A percentile compares a stretch with the other conserved stretches of the same genome.
These are phyloP conservation scores for Fusarium austroafricanum DNA, from an alignment of 2,329 filamentous ascomycete genomes.

Conservation along the genomic window DNA sequence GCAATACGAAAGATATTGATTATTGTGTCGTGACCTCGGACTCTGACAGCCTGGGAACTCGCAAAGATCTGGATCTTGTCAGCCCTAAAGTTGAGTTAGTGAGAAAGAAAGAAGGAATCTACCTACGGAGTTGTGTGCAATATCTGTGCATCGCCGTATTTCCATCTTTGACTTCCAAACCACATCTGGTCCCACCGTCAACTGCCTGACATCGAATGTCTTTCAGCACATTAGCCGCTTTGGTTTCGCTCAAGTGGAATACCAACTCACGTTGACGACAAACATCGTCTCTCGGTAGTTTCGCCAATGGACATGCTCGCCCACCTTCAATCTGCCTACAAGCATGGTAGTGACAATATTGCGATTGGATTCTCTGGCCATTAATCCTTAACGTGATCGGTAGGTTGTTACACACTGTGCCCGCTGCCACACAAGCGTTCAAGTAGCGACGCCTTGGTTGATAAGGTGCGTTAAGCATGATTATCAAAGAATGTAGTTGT, in stretches of 20 bases:
- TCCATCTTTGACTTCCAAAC: conserved; percentile 38
- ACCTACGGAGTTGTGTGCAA: conserved; percentile 45
- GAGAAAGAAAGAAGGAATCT: not conserved
- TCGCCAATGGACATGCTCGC: conserved; percentile 35
- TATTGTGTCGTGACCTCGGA: conserved; percentile 31
- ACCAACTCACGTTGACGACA: conserved; percentile 44
- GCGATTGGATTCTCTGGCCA: conserved; percentile 30
- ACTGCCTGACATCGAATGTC: conserved; percentile 42
- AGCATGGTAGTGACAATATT: conserved; percentile 43
- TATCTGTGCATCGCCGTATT: conserved; percentile 29
- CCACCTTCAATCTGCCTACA: conserved; percentile 44
- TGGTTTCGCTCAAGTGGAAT: not conserved
- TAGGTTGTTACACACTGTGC: conserved; percentile 39
- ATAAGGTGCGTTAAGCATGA: conserved; percentile 12
- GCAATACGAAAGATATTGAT: conserved; percentile 44
- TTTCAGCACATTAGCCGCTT: conserved; percentile 22
- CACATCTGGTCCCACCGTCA: conserved; percentile 41
- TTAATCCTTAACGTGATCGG: conserved; percentile 25
- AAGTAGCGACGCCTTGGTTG: not conserved
- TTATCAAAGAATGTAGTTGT: not conserved
- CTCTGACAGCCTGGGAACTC: conserved; percentile 39
- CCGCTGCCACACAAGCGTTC: conserved; percentile 37
- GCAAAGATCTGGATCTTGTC: conserved; percentile 46
- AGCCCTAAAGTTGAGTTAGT: not conserved
- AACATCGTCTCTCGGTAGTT: conserved; percentile 35